Evolutionary conservation across 495 filamentous ascomycete species (phyloP), one percentile per base, ranked within the genome.

Genomic region (Mycothermus thermophilus): DNA sequence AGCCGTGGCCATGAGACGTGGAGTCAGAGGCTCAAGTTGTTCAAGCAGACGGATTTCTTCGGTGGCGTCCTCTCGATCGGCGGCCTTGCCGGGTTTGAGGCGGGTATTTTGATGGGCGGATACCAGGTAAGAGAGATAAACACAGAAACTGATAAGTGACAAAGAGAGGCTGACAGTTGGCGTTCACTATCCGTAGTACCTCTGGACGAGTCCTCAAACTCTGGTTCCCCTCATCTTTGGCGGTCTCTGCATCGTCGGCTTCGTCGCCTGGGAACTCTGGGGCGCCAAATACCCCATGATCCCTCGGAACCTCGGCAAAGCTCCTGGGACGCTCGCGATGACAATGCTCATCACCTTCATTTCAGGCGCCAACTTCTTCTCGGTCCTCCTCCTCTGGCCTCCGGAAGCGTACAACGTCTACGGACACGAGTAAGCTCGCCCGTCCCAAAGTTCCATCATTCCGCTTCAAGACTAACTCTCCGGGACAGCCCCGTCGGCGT

Each of bases 391-490:
- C 53, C 75, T 83, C 44, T 83, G 78, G 79, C 79, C 79, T 0
- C 78, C 74, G 0, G 70, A 83, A 54, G 72, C 76, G 1, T 80
- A 75, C 61, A 82, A 82, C 46, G 74, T 81, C 7, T 82, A 80
- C 40, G 77, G 77, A 10, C 74, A 81, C 38, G 71, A 79, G 51
- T 52, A 26, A 32, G 50, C 41, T 13, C 9, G 16, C 21, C 13
- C 26, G 11, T 15, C 8, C 21, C 18, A 21, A 11, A 6, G 9
- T 4, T 14, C 7, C 22, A 12, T 5, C 15, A 6, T 18, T 6
- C 4, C 2, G 11, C n/a, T 16, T 11, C 10, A 4, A 17, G 15
- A 5, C 10, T 21, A 10, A 6, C n/a, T n/a, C 12, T n/a, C n/a
- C 28, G 25, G 22, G 19, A 37, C 8, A 54, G 51, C 38, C 76